These are phyloP conservation scores for Aleurites moluccanus DNA, from an alignment of 441 rosid genomes.

Conservation along the genomic window DNA sequence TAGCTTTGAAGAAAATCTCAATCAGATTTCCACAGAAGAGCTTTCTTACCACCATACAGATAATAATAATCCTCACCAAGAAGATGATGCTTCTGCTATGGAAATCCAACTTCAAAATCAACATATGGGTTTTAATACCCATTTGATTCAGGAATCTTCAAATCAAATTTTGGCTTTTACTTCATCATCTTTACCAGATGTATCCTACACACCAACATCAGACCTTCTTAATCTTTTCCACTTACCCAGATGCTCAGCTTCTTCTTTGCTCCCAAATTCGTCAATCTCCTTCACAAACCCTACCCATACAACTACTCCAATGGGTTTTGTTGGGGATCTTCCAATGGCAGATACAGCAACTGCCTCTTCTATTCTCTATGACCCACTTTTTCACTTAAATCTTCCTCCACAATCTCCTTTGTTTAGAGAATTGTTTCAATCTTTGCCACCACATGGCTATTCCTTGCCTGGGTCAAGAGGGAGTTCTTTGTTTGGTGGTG, in stretches of 20 bases:
- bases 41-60: slow-evolving; percentile 41
- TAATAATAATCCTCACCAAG: slow-evolving; percentile 16
- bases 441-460: slow-evolving; percentile 43
- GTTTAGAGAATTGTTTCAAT: slow-evolving; percentile 49
- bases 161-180: slow-evolving; percentile 15
- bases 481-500: slow-evolving; percentile 38
- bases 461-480: slow-evolving; percentile 21
- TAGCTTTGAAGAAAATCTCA: slow-evolving; percentile 33
- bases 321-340: slow-evolving; percentile 23
- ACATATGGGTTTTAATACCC: slow-evolving; percentile 25
- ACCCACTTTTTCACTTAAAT: slow-evolving; percentile 63
- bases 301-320: slow-evolving; percentile 18
- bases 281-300: slow-evolving; percentile 47
- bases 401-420: slow-evolving; percentile 71
- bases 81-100: slow-evolving; percentile 23
- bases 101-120: slow-evolving; percentile 47
- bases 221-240: slow-evolving; percentile 74
- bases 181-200: slow-evolving; percentile 15
- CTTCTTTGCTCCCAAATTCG: slow-evolving; percentile 40
- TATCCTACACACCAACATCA: slow-evolving; percentile 39
- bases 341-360: slow-evolving; percentile 30
- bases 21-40: slow-evolving; percentile 37
- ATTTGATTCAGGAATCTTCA: slow-evolving; percentile 39
- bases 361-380: slow-evolving; percentile 47
- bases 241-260: slow-evolving; percentile 40